Conservation (phyloP, 768 basidiomycete genomes). For the Dioszegia aurantiaca region DNA sequence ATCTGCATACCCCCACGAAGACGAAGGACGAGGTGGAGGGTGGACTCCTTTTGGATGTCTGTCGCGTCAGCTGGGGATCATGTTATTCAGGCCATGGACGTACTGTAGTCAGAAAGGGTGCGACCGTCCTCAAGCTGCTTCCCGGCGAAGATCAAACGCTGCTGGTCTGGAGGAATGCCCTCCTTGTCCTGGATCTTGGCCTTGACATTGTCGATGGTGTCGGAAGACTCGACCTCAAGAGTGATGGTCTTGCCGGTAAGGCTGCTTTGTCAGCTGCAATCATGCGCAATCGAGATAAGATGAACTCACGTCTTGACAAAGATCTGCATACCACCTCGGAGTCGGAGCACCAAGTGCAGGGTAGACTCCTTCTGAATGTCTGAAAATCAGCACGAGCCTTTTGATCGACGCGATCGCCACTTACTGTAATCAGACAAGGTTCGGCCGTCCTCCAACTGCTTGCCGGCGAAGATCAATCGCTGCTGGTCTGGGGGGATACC, state of each 20-base stretch:
- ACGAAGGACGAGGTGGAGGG: constrained; percentile 62
- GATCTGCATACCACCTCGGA: constrained; percentile 64
- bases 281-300: not conserved
- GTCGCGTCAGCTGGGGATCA: not conserved
- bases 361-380: constrained; percentile 65
- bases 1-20: constrained; percentile 51
- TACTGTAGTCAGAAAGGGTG: constrained; percentile 75
- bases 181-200: constrained; percentile 88
- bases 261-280: constrained; percentile 9
- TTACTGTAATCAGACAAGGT: constrained; percentile 75
- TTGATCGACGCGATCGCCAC: constrained; percentile 59
- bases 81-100: constrained; percentile 12
- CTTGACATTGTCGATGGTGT: constrained; percentile 92
- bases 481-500: constrained; percentile 67
- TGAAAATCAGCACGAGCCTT: not conserved
- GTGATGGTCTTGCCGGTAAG: constrained; percentile 90
- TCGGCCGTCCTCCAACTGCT: constrained; percentile 87
- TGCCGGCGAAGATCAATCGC: constrained; percentile 86
- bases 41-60: constrained; percentile 63
- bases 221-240: constrained; percentile 67
- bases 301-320: constrained; percentile 44
- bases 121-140: constrained; percentile 91
- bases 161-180: constrained; percentile 65
- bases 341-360: constrained; percentile 60
- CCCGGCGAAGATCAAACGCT: constrained; percentile 86